Conservation (phyloP, 257 asterid species). For the Apocynum venetum region DNA sequence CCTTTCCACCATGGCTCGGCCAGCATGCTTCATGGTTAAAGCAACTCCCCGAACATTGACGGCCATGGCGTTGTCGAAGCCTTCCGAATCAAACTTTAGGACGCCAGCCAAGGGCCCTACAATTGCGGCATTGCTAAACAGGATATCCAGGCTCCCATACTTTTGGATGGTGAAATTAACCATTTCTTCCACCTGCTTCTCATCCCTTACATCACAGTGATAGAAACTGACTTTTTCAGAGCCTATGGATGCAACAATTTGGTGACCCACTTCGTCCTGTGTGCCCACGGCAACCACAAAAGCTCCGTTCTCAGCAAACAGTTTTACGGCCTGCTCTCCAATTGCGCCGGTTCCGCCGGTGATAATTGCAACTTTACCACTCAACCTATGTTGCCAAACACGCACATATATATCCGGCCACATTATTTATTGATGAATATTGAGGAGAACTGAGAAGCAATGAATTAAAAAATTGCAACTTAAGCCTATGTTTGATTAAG, state of each 20-base stretch:
- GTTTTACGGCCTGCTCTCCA: slow-evolving; percentile 48
- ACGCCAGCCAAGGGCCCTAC: slow-evolving; percentile 38
- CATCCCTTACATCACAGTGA: slow-evolving; percentile 60
- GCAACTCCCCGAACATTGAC: slow-evolving; percentile 60
- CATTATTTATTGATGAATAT: background rate
- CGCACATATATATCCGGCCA: too few species aligned
- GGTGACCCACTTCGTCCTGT: slow-evolving; percentile 28
- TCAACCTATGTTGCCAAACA: slow-evolving; percentile 28
- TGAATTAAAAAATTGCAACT: too few species aligned
- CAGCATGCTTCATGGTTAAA: slow-evolving; percentile 56
- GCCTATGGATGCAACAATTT: slow-evolving; percentile 24
- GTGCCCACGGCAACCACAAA: slow-evolving; percentile 52
- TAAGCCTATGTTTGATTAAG: too few species aligned
- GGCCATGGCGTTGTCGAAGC: slow-evolving; percentile 36
- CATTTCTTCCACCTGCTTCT: slow-evolving; percentile 48
- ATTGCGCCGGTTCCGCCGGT: slow-evolving; percentile 83
- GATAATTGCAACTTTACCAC: slow-evolving; percentile 63
- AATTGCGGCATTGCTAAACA: slow-evolving; percentile 66
- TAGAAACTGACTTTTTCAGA: slow-evolving; percentile 38
- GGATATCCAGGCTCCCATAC: slow-evolving; percentile 42
- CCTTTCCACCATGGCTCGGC: slow-evolving; percentile 54
- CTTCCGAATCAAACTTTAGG: slow-evolving; percentile 43
- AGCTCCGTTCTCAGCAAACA: slow-evolving; percentile 55
- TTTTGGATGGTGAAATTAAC: slow-evolving; percentile 33
- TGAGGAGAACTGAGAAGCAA: background rate